Evolutionary conservation across 129 eudicot species (phyloP), one percentile per base, ranked within the genome.

Genomic region (Silybum marianum): DNA sequence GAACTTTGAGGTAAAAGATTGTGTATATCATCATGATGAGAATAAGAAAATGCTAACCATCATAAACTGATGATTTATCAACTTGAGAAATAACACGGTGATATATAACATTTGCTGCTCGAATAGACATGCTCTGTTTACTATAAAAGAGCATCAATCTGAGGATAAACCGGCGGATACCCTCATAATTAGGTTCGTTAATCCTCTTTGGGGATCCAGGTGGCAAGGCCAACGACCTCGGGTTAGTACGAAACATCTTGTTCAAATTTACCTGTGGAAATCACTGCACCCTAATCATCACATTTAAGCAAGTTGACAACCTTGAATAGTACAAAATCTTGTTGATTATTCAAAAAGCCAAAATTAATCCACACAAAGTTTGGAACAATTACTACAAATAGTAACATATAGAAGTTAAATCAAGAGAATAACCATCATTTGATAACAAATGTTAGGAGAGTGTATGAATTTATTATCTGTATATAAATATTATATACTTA

Each of bases 61-160:
- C 84, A 72, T 95, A 95, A 82, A 92, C 91, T 80, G 91, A 90
- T 38, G 99, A 94, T 36, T 82, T 84, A 80, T 92, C 99, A 79
- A 88, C 90, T 85, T 95, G 99, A 80, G 83, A 73, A 44, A 82
- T 28, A 51, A 95, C 88, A 22, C 97, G 99, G 8, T 80, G 84
- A 74, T 95, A 95, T 24, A 95, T 87, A 18, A 79, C 97, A 82
- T 92, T 92, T 63, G 97, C 94, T 77, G 91, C 86, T 18, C 97
- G 91, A 73, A 95, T 92, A 54, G 89, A 88, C 83, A 71, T 89
- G 93, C 99, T 95, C 74, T 95, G 97, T 25, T 95, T 89, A 84
- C 93, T 95, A 65, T 95, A 95, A 66, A 89, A 90, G 67, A 95
- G 73, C 95, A 90, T 81, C 88, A 95, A 42, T 86, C 83, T 95